Percentiles rank a stretch among this genome's conserved stretches.
Conservation (phyloP, 306 rosid genomes). For the Prunus fruticosa region DNA sequence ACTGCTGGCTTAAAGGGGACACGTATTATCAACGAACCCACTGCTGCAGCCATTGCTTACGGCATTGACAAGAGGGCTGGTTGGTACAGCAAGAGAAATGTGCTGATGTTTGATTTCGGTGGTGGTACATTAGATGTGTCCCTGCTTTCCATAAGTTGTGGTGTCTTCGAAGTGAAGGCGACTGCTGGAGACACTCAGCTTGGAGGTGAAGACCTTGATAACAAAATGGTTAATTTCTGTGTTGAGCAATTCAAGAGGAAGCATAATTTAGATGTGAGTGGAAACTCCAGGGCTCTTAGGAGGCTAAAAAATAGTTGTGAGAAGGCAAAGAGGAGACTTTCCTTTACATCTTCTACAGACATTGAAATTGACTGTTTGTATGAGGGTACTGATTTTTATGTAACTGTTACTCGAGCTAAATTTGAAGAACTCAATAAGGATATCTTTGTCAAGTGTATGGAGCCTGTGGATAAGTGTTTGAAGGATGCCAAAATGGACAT, state of each 20-base stretch:
- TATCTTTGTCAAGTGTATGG: background rate
- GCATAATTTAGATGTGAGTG: background rate
- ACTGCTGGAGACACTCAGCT: constrained; percentile 13
- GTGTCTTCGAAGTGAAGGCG: background rate
- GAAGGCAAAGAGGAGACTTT: constrained; percentile 6
- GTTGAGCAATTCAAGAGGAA: constrained; percentile 2
- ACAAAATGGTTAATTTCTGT: constrained; percentile 1
- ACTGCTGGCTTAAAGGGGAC: background rate
- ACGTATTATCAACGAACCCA: constrained; percentile 12
- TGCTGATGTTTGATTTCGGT: constrained; percentile 7
- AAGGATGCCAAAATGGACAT: background rate
- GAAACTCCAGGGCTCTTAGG: background rate
- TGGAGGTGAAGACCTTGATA: constrained; percentile 11
- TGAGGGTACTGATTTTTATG: background rate
- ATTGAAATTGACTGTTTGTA: constrained; percentile 8
- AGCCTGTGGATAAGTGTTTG: background rate
- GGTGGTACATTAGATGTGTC: constrained; percentile 11
- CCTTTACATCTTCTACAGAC: background rate
- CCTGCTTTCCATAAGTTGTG: constrained; percentile 3
- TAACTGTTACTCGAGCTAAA: background rate
- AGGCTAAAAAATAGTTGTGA: background rate
- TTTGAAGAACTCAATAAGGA: constrained; percentile 5
- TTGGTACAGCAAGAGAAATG: background rate
- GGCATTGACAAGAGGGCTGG: background rate
- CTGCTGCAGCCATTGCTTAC: constrained; percentile 1